Evolutionary conservation across 2,329 filamentous ascomycete species (phyloP).

Genomic region (Pseudogymnoascus sp.): DNA sequence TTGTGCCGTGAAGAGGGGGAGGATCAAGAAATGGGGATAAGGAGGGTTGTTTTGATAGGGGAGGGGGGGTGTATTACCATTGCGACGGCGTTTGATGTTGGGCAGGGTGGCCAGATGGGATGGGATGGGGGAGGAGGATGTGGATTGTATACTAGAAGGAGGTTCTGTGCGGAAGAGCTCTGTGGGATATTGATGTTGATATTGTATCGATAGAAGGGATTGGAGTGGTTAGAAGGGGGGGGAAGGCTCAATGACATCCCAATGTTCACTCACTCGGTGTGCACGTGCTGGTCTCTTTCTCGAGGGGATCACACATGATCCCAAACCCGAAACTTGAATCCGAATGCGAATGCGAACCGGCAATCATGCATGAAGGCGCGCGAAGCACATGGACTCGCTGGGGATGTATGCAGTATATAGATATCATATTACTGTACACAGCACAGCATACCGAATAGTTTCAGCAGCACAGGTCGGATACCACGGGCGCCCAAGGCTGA

Average conservation of each 20-base stretch:
- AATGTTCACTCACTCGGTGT: neutral
- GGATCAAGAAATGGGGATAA: neutral
- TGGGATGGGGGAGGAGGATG: too few relatives aligned
- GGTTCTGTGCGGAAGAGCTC: neutral
- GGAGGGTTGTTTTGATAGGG: constrained; percentile 4
- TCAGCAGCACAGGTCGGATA: neutral
- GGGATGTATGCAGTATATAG: neutral
- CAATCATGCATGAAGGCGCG: neutral
- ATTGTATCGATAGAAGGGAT: neutral
- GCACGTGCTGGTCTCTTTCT: neutral
- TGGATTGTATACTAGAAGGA: neutral
- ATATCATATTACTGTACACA: neutral
- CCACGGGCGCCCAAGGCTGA: neutral
- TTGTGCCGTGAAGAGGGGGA: constrained; percentile 46
- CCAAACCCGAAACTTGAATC: neutral
- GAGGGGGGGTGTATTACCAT: constrained; percentile 17
- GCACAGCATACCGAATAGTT: neutral
- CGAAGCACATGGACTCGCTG: neutral
- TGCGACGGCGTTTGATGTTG: constrained; percentile 23
- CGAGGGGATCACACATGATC: neutral
- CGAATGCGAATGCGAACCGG: neutral
- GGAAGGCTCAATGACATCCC: neutral
- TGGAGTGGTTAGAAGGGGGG: neutral
- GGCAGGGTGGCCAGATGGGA: neutral
- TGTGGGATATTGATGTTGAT: neutral